Evolutionary conservation across 768 basidiomycete species (phyloP).

Genomic region (Phylloporus arenicola): DNA sequence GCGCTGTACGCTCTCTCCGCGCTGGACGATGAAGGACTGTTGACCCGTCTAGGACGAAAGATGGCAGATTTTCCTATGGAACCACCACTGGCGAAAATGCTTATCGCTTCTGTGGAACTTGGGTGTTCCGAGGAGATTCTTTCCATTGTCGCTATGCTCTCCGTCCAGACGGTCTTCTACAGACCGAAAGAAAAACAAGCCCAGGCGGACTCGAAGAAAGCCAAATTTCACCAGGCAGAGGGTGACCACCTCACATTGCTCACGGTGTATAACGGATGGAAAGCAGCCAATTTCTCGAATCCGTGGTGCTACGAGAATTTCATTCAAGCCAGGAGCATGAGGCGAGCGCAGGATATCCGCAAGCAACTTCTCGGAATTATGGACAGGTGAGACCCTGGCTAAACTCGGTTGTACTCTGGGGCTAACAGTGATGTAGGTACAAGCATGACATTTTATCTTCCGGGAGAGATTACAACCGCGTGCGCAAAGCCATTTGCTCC

Average conservation of each 20-base stretch:
- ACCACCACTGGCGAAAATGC: constrained; percentile 92
- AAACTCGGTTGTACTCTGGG: not conserved
- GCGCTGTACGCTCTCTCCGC: constrained; percentile 93
- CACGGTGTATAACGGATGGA: constrained; percentile 99
- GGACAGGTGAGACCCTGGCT: constrained; percentile 68
- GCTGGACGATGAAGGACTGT: constrained; percentile 90
- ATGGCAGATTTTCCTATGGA: constrained; percentile 99
- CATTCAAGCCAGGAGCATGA: constrained; percentile 96
- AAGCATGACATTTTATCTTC: constrained; percentile 95
- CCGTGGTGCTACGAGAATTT: constrained; percentile 99
- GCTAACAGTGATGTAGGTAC: constrained; percentile 49
- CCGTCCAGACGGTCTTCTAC: constrained; percentile 95
- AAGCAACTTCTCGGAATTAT: constrained; percentile 98
- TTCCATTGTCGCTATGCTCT: constrained; percentile 96
- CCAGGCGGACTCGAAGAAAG: constrained; percentile 98
- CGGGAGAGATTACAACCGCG: constrained; percentile 86
- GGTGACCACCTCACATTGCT: constrained; percentile 90
- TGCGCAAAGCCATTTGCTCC: constrained; percentile 93
- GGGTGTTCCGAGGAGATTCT: constrained; percentile 98
- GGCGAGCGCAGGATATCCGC: constrained; percentile 93
- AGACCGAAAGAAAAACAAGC: constrained; percentile 99
- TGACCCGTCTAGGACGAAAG: constrained; percentile 92
- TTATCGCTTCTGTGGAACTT: constrained; percentile 95
- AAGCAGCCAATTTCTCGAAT: constrained; percentile 90
- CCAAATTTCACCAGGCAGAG: constrained; percentile 98